A percentile compares a stretch with the other conserved stretches of the same genome.
Evolutionary conservation across 257 asterid species (phyloP).

Genomic region (Solanum pimpinellifolium): DNA sequence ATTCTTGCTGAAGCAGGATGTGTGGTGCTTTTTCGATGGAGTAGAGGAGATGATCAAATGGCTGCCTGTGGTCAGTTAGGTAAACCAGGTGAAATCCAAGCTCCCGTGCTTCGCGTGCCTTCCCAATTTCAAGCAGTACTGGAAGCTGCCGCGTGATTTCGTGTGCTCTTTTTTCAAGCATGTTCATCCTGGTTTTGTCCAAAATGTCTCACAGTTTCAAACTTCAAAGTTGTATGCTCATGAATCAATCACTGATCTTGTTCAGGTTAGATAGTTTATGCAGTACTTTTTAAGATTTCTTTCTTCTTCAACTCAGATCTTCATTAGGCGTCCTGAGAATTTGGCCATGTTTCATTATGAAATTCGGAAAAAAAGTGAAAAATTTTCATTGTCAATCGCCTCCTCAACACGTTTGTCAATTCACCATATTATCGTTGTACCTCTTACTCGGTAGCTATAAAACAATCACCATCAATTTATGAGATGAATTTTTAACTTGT

Average conservation of each 20-base stretch:
- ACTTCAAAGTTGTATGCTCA: neutral
- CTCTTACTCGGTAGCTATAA: too few relatives aligned
- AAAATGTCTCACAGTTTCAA: neutral
- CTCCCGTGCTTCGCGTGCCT: constrained; percentile 79
- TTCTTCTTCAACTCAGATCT: neutral
- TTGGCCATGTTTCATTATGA: neutral
- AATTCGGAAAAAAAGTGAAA: too few relatives aligned
- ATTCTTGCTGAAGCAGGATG: constrained; percentile 73
- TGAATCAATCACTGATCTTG: neutral
- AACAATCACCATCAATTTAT: too few relatives aligned
- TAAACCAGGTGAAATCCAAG: constrained; percentile 73
- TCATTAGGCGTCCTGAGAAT: neutral
- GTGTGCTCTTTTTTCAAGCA: neutral
- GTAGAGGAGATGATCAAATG: constrained; percentile 97
- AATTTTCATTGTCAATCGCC: neutral
- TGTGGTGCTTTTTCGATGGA: constrained; percentile 49
- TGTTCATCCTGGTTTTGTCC: neutral
- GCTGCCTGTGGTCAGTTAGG: constrained; percentile 99
- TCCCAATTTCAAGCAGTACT: constrained; percentile 48
- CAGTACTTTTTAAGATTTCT: neutral
- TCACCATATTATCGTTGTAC: too few relatives aligned
- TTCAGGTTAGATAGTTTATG: neutral
- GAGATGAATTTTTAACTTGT: neutral
- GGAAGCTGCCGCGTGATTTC: constrained; percentile 3
- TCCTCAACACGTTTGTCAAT: neutral